phyloP scores from a whole-genome alignment of 163 green algal genomes.

The Trebouxiophyceae sp. region DNA sequence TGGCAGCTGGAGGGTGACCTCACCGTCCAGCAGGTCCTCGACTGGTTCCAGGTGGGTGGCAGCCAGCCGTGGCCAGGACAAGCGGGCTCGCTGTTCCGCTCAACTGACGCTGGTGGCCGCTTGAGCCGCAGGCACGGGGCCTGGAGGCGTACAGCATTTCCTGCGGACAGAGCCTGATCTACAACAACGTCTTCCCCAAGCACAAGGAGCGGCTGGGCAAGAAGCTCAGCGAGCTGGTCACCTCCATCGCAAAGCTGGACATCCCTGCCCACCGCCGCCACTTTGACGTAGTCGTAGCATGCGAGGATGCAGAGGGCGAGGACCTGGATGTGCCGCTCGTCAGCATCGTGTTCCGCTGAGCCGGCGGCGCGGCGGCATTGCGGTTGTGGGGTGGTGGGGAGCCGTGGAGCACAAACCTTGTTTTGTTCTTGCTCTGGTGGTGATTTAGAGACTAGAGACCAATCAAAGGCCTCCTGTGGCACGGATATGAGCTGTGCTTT shows the following conservation, averaged over 20 bases:
- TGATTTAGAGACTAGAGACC: no score
- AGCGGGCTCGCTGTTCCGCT: background rate
- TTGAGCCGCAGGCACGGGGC: slow-evolving; percentile 20
- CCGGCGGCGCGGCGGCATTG: no score
- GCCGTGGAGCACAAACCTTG: no score
- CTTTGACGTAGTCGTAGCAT: slow-evolving; percentile 92
- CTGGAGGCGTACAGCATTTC: slow-evolving; percentile 88
- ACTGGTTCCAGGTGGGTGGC: slow-evolving; percentile 54
- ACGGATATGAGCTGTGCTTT: no score
- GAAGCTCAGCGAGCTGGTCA: slow-evolving; percentile 75
- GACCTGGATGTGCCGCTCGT: slow-evolving; percentile 96
- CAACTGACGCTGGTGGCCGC: no score
- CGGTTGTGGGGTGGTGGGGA: no score
- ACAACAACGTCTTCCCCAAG: slow-evolving; percentile 98
- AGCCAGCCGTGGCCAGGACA: background rate
- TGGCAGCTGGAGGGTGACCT: slow-evolving; percentile 96
- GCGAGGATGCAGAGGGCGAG: slow-evolving; percentile 86
- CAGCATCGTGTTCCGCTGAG: slow-evolving; percentile 74
- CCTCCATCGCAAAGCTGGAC: slow-evolving; percentile 76
- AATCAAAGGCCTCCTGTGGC: no score
- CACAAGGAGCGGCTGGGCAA: slow-evolving; percentile 87
- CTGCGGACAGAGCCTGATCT: slow-evolving; percentile 84
- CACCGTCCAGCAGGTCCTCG: slow-evolving; percentile 78
- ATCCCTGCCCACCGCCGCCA: slow-evolving; percentile 66
- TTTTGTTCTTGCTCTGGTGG: no score